Evolutionary conservation across 352 stramenopile species (phyloP), one percentile per base, ranked within the genome.

Genomic region (Pythium sp.): DNA sequence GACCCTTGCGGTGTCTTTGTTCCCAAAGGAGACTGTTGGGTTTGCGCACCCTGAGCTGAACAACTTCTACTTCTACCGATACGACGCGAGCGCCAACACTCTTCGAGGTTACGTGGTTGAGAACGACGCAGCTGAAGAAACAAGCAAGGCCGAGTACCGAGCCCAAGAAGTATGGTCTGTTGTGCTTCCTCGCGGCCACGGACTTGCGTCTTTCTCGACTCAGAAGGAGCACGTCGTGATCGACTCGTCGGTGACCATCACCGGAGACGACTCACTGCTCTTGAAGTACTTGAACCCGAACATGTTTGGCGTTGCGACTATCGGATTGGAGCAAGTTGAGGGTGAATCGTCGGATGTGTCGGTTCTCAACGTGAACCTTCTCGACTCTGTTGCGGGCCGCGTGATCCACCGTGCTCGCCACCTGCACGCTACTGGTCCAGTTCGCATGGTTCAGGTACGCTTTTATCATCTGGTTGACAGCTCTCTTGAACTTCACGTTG

Each of bases 261-360:
- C 85, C 3, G 97, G 97, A 58, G 97, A 99, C 74, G 95, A 99
- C 74, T 98, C 96, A 46, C 75, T 99, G 28, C 74, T 99, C 34
- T 79, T 99, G 59, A 99, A 99, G 79, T 99, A 99, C 77, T 71
- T 99, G 47, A 99, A 99, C 78, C 96, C 97, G 41, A 96, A 99
- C 72, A 79, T 99, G 58, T 91, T 97, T 51, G 92, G 94, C 1
- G 69, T 99, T 51, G 86, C 96, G 15, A 98, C 95, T 8, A 74
- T 97, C 53, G 69, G 80, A 7, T 79, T 69, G 3, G 86, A 94
- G 62, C 41, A 61, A 34, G 66, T 78, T 7, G 73, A 73, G 36
- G 69, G 68, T 28, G 86, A 76, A 55, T 30, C 51, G 11, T 70
- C 84, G 46, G 68, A 60, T 14, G 67, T 79, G 12, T 71, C 81